Conservation (phyloP, 106 monocot species). For the Phalaenopsis equestris region DNA sequence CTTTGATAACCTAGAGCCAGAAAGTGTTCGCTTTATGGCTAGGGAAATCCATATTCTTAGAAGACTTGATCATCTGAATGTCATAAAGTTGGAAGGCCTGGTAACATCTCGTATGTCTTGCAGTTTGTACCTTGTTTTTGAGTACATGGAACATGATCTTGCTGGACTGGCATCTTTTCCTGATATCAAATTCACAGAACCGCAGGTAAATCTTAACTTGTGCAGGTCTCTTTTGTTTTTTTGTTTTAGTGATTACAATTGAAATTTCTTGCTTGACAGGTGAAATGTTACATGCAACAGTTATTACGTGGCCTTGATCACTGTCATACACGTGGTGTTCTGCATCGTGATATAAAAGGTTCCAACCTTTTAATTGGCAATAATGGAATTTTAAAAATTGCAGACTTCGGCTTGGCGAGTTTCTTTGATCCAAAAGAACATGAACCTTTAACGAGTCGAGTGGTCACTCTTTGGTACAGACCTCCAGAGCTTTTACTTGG, state of each 20-base stretch:
- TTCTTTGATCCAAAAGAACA: constrained; percentile 44
- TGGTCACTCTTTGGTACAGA: constrained; percentile 57
- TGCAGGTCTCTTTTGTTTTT: neutral
- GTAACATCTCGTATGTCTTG: constrained; percentile 68
- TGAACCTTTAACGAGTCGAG: constrained; percentile 57
- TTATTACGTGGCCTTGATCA: constrained; percentile 52
- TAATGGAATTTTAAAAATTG: constrained; percentile 47
- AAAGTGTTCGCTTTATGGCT: constrained; percentile 69
- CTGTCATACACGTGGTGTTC: constrained; percentile 37
- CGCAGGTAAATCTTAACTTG: constrained; percentile 30
- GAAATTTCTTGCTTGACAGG: constrained; percentile 16
- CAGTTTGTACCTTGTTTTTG: constrained; percentile 73
- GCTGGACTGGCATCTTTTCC: constrained; percentile 58
- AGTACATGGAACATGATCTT: constrained; percentile 80
- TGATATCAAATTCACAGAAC: constrained; percentile 56
- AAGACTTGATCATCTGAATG: constrained; percentile 62
- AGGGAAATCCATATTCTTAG: constrained; percentile 60
- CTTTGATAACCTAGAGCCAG: constrained; percentile 67
- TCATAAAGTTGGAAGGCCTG: constrained; percentile 58
- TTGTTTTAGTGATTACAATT: neutral
- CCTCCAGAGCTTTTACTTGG: constrained; percentile 55
- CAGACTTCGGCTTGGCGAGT: constrained; percentile 52
- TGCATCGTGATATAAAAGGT: constrained; percentile 62
- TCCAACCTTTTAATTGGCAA: constrained; percentile 57
- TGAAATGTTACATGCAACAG: constrained; percentile 63